Evolutionary conservation across 140 eudicot genomes (phyloP).

Genomic region (Oenanthe javanica): DNA sequence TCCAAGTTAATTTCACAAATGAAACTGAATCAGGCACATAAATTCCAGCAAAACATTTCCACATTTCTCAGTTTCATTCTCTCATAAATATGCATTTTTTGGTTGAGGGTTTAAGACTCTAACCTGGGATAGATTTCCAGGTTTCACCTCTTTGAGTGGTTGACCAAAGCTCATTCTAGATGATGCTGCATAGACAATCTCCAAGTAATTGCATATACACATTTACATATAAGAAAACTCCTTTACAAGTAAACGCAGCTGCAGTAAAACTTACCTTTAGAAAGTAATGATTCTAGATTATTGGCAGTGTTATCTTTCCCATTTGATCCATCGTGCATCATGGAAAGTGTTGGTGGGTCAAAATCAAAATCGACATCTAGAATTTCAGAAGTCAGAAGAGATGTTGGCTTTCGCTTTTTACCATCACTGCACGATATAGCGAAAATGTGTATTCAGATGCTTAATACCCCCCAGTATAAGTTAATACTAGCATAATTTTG

Average conservation of each 20-base stretch:
- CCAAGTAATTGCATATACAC: slow-evolving; percentile 10
- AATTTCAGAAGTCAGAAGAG: too few species aligned
- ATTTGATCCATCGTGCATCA: too few species aligned
- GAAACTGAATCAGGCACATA: background rate
- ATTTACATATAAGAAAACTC: background rate
- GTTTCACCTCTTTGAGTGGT: slow-evolving; percentile 20
- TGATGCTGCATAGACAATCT: slow-evolving; percentile 22
- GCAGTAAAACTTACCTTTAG: slow-evolving; percentile 31
- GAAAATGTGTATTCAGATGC: too few species aligned
- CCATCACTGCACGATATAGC: too few species aligned
- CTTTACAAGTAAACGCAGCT: background rate
- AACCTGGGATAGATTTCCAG: too few species aligned
- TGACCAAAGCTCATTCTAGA: slow-evolving; percentile 21
- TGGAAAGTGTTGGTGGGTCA: too few species aligned
- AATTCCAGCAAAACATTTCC: background rate
- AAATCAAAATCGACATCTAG: too few species aligned
- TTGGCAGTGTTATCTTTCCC: too few species aligned
- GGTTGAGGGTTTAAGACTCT: background rate
- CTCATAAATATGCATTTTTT: background rate
- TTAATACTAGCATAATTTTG: too few species aligned
- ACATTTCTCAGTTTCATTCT: background rate
- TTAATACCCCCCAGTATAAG: too few species aligned
- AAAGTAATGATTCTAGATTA: slow-evolving; percentile 17
- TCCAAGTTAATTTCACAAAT: background rate
- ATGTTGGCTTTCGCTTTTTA: too few species aligned